phyloP scores from a whole-genome alignment of 768 basidiomycete genomes.

The Fomitopsis serialis region DNA sequence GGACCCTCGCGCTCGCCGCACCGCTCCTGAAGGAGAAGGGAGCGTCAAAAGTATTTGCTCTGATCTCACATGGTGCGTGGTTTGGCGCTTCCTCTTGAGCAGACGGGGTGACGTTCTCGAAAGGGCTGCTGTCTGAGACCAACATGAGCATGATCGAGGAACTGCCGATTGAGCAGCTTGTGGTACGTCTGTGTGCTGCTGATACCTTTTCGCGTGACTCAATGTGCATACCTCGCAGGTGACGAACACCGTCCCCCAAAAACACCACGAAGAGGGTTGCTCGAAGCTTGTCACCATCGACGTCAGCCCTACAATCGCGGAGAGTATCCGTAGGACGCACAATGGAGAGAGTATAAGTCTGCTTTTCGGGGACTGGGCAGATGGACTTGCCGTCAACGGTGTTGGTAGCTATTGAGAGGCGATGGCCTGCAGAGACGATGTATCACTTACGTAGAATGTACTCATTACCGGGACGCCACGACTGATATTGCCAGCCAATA shows the following conservation, averaged over 20 bases:
- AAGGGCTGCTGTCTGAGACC: conserved; percentile 77
- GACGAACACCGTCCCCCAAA: conserved; percentile 93
- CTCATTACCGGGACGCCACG: too few relatives aligned
- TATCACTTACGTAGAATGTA: background rate
- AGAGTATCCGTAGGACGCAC: conserved; percentile 92
- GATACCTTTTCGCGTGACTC: conserved; percentile 1
- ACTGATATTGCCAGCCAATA: too few relatives aligned
- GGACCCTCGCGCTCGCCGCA: conserved; percentile 80
- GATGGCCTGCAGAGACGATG: background rate
- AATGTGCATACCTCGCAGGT: conserved; percentile 44
- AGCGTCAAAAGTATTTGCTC: conserved; percentile 77
- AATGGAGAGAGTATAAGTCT: conserved; percentile 91
- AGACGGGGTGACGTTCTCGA: conserved; percentile 3
- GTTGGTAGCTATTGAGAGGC: conserved; percentile 15
- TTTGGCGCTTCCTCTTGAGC: conserved; percentile 15
- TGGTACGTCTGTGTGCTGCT: conserved; percentile 45
- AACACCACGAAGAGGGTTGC: conserved; percentile 51
- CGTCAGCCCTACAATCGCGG: conserved; percentile 86
- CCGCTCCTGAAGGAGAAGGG: conserved; percentile 87
- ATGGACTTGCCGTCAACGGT: conserved; percentile 26
- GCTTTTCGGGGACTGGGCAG: conserved; percentile 81
- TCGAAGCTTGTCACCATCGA: conserved; percentile 87
- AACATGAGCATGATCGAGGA: conserved; percentile 62
- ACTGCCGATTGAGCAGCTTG: conserved; percentile 78
- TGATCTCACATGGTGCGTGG: conserved; percentile 84